phyloP scores from a whole-genome alignment of 345 rosid genomes.

The Lepidium didymum region DNA sequence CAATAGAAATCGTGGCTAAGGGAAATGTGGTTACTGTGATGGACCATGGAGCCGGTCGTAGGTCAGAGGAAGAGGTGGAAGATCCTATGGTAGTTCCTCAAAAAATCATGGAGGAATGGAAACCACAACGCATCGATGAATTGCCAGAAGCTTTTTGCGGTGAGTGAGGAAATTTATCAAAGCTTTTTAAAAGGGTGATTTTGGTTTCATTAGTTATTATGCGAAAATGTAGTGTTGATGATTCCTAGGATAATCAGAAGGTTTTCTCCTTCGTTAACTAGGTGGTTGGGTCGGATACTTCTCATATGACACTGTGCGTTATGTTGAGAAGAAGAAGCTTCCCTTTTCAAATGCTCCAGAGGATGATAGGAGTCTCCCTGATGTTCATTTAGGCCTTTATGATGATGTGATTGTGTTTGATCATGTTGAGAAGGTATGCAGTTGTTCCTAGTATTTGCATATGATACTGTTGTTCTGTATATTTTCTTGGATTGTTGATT shows the following conservation, averaged over 20 bases:
- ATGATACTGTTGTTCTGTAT: background rate
- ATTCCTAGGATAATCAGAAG: background rate
- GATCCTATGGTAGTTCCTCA: slow-evolving; percentile 89
- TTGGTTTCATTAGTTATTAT: background rate
- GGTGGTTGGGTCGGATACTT: slow-evolving; percentile 99
- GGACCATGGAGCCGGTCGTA: slow-evolving; percentile 62
- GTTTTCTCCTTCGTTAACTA: slow-evolving; percentile 15
- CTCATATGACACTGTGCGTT: slow-evolving; percentile 90
- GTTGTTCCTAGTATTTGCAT: background rate
- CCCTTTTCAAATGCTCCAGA: slow-evolving; percentile 64
- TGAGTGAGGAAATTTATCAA: slow-evolving; percentile 21
- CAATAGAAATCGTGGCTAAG: slow-evolving; percentile 76
- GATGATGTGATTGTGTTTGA: slow-evolving; percentile 84
- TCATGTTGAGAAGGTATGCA: slow-evolving; percentile 76
- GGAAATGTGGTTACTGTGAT: slow-evolving; percentile 73
- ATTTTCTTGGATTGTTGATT: background rate
- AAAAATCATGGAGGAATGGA: slow-evolving; percentile 75
- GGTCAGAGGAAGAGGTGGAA: slow-evolving; percentile 71
- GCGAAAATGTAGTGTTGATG: background rate
- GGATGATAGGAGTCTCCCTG: slow-evolving; percentile 90
- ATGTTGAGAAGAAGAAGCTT: slow-evolving; percentile 78
- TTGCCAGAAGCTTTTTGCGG: slow-evolving; percentile 91
- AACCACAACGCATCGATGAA: slow-evolving; percentile 70
- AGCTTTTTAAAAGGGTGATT: background rate
- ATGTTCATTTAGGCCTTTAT: slow-evolving; percentile 92